These are phyloP conservation scores for Globisporangium irregulare DNA, from an alignment of 352 stramenopile species.

Conservation along the genomic window DNA sequence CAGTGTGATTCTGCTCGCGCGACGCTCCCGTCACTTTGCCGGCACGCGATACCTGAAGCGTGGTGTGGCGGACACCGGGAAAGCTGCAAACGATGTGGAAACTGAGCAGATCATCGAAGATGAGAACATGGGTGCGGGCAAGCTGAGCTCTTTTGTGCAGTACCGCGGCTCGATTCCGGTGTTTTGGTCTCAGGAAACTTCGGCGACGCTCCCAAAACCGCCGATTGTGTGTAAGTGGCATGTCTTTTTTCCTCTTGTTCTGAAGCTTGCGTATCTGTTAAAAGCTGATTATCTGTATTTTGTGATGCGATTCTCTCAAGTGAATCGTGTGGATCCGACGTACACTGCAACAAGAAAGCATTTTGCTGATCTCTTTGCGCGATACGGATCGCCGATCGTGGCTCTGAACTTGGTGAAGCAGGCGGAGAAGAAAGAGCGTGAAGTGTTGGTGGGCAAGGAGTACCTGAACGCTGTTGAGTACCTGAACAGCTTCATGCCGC, in stretches of 20 bases:
- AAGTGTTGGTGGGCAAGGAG: slow-evolving; percentile 97
- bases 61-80: slow-evolving; percentile 96
- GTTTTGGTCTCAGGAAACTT: slow-evolving; percentile 99
- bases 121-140: slow-evolving; percentile 84
- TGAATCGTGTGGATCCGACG: slow-evolving; percentile 96
- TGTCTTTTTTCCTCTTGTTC: not conserved
- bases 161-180: slow-evolving; percentile 99
- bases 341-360: slow-evolving; percentile 94
- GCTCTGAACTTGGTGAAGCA: slow-evolving; percentile 99
- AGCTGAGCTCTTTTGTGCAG: slow-evolving; percentile 97
- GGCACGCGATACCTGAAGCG: slow-evolving; percentile 98
- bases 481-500: slow-evolving; percentile 93
- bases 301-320: slow-evolving; percentile 23
- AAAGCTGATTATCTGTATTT: not conserved
- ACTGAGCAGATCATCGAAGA: slow-evolving; percentile 96
- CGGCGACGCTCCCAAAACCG: slow-evolving; percentile 96
- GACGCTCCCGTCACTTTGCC: slow-evolving; percentile 97
- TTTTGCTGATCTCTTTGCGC: slow-evolving; percentile 93
- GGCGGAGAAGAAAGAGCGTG: slow-evolving; percentile 94
- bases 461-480: slow-evolving; percentile 98
- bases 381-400: slow-evolving; percentile 96
- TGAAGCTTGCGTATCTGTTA: not conserved
- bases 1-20: slow-evolving; percentile 95
- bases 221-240: slow-evolving; percentile 86
- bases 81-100: slow-evolving; percentile 99